Conservation (phyloP, 192 early-diverging fungal species). For the Lobosporangium transversale region DNA sequence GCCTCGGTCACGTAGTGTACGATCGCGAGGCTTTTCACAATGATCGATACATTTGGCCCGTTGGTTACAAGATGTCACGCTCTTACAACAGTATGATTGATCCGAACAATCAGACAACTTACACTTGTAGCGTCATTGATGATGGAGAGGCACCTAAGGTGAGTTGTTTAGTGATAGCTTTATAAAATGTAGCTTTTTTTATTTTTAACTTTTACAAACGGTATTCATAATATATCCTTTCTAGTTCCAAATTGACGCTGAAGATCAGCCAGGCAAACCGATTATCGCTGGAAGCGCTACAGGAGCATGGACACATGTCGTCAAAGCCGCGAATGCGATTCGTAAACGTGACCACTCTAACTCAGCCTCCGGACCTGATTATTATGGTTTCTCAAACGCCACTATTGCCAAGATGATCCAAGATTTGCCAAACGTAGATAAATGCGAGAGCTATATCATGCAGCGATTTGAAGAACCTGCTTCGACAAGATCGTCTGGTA, state of each 20-base stretch:
- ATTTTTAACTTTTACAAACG: too few species aligned
- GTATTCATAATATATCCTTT: slow-evolving; percentile 51
- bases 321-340: slow-evolving; percentile 82
- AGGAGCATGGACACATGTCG: slow-evolving; percentile 88
- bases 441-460: slow-evolving; percentile 78
- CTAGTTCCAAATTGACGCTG: slow-evolving; percentile 83
- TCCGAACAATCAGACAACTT: slow-evolving; percentile 61
- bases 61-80: slow-evolving; percentile 75
- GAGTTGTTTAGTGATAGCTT: not conserved
- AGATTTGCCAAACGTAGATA: slow-evolving; percentile 78
- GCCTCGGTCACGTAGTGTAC: slow-evolving; percentile 77
- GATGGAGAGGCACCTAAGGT: slow-evolving; percentile 76
- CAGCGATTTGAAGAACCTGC: slow-evolving; percentile 68
- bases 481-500: not conserved
- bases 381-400: slow-evolving; percentile 89
- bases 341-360: slow-evolving; percentile 81
- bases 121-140: slow-evolving; percentile 82
- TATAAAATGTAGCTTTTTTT: too few species aligned
- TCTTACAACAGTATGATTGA: slow-evolving; percentile 68
- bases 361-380: slow-evolving; percentile 89
- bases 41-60: slow-evolving; percentile 93
- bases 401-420: slow-evolving; percentile 90
- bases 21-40: slow-evolving; percentile 85
- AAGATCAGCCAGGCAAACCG: slow-evolving; percentile 77
- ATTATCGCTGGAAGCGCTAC: slow-evolving; percentile 83